These are phyloP conservation scores for Misopates orontium DNA, from an alignment of 257 asterid genomes.

Conservation along the genomic window DNA sequence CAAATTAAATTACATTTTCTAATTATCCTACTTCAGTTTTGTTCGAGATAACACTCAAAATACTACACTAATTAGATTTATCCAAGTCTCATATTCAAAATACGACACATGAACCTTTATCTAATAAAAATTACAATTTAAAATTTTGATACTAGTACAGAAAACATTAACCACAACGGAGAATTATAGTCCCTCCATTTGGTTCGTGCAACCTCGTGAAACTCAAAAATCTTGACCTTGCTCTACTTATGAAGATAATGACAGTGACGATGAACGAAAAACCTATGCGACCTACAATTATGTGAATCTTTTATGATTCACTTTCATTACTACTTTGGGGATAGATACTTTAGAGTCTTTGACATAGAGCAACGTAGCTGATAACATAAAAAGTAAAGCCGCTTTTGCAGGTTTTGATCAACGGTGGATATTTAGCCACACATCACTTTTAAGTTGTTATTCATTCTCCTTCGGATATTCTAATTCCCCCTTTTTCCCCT, in stretches of 20 bases:
- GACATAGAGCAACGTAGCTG: neutral
- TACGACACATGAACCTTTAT: too few relatives aligned
- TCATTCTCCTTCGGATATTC: too few relatives aligned
- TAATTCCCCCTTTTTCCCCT: too few relatives aligned
- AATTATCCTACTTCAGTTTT: too few relatives aligned
- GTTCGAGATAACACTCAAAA: too few relatives aligned
- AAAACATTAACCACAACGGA: neutral
- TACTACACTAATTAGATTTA: too few relatives aligned
- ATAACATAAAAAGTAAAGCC: neutral
- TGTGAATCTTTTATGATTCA: neutral
- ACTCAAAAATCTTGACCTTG: neutral
- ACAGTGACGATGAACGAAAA: neutral
- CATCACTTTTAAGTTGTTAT: neutral
- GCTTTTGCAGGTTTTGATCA: slow-evolving; percentile 9
- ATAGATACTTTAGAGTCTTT: neutral
- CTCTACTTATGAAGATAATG: neutral
- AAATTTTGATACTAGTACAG: too few relatives aligned
- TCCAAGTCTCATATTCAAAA: too few relatives aligned
- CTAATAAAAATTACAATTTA: too few relatives aligned
- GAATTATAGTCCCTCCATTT: neutral
- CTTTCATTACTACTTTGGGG: neutral
- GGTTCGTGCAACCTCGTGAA: neutral
- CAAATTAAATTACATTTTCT: too few relatives aligned
- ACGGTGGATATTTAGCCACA: neutral
- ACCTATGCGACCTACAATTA: neutral